Evolutionary conservation across 352 stramenopile genomes (phyloP).

Genomic region (Pythium sukuiense): DNA sequence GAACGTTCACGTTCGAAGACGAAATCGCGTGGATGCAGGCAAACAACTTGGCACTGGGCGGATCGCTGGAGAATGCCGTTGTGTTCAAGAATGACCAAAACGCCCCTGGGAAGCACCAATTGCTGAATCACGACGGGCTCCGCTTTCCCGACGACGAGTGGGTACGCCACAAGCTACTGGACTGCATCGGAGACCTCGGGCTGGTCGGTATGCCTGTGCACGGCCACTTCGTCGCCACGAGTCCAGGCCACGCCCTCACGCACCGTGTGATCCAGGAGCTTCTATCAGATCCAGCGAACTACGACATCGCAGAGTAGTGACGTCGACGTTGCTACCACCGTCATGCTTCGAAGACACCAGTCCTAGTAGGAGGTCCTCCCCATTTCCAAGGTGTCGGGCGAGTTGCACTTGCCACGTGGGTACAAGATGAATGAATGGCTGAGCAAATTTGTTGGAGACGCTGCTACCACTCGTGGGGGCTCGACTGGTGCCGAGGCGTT

Average conservation of each 20-base stretch:
- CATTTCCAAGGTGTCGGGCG: too few species aligned
- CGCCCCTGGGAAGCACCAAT: not conserved
- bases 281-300: conserved; percentile 48
- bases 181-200: conserved; percentile 66
- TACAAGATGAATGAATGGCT: too few species aligned
- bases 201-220: conserved; percentile 57
- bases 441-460: too few species aligned
- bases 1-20: conserved; percentile 77
- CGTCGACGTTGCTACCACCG: not conserved
- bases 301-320: conserved; percentile 20
- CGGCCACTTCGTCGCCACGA: conserved; percentile 68
- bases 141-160: conserved; percentile 61
- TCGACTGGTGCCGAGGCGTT: too few species aligned
- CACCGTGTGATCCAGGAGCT: conserved; percentile 56
- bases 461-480: too few species aligned
- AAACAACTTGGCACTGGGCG: conserved; percentile 51
- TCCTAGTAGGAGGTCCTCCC: too few species aligned
- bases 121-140: conserved; percentile 54
- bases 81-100: conserved; percentile 40
- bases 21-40: conserved; percentile 62
- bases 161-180: conserved; percentile 70
- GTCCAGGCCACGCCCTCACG: conserved; percentile 63
- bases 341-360: too few species aligned
- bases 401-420: too few species aligned
- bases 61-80: conserved; percentile 65